These are phyloP conservation scores for Ogataea thermomethanolica DNA, from an alignment of 805 yeast genomes.

Conservation along the genomic window DNA sequence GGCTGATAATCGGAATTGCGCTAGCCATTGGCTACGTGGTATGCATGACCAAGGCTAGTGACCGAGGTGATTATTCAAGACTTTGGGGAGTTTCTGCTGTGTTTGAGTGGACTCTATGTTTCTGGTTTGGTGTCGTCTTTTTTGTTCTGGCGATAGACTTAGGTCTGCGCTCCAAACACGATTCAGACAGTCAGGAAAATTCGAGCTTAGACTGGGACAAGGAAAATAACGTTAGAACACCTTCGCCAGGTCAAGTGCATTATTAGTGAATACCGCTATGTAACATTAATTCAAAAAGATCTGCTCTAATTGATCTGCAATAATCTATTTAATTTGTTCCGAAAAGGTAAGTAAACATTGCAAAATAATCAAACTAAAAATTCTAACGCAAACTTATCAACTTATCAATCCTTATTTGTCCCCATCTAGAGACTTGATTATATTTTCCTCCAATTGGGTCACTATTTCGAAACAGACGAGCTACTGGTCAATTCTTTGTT, in stretches of 20 bases:
- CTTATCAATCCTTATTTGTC: too few relatives aligned
- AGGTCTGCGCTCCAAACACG: conserved; percentile 19
- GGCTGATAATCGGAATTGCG: conserved; percentile 64
- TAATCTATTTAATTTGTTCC: too few relatives aligned
- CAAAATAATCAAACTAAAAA: too few relatives aligned
- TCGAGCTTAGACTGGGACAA: conserved; percentile 6
- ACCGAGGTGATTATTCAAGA: conserved; percentile 28
- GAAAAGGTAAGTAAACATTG: too few relatives aligned
- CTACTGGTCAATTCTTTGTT: too few relatives aligned
- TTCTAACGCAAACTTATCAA: too few relatives aligned
- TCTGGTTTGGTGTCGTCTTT: conserved; percentile 73
- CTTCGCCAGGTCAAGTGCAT: conserved; percentile 3
- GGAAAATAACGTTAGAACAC: neutral
- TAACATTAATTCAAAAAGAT: neutral
- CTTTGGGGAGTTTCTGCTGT: conserved; percentile 52
- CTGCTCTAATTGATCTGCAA: neutral
- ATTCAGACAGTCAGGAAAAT: conserved; percentile 4
- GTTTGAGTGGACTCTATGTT: conserved; percentile 86
- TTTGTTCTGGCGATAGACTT: conserved; percentile 66
- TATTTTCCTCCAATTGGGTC: too few relatives aligned
- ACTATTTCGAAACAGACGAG: too few relatives aligned
- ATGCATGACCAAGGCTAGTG: conserved; percentile 19
- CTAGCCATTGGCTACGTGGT: conserved; percentile 70
- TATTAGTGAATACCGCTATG: neutral
- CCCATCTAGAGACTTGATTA: too few relatives aligned